These are phyloP conservation scores for Candida oleophila DNA, from an alignment of 805 yeast genomes.

Conservation along the genomic window DNA sequence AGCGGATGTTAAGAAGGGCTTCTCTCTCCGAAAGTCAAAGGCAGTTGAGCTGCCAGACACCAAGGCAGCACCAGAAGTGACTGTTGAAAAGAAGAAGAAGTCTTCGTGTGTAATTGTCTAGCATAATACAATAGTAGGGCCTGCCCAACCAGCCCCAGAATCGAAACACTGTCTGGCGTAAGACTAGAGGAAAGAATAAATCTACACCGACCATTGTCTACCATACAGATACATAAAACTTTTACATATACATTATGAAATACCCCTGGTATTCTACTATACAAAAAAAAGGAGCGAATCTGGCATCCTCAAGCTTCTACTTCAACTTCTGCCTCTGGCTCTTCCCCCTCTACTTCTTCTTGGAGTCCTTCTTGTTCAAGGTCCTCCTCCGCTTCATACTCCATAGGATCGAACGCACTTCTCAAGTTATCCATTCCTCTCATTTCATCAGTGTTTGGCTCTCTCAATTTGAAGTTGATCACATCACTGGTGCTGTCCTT, in stretches of 20 bases:
- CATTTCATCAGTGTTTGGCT: constrained; percentile 69
- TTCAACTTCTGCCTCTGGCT: constrained; percentile 9
- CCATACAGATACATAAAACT: background rate
- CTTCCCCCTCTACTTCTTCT: constrained; percentile 14
- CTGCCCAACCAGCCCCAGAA: too few relatives aligned
- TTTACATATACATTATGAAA: too few relatives aligned
- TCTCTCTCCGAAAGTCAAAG: background rate
- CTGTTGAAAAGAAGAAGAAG: background rate
- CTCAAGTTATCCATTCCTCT: constrained; percentile 65
- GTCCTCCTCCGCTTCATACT: constrained; percentile 60
- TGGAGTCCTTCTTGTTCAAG: constrained; percentile 30
- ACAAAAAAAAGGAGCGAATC: background rate
- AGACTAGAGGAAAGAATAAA: too few relatives aligned
- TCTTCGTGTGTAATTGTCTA: background rate
- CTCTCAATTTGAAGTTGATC: constrained; percentile 62
- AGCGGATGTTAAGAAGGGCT: too few relatives aligned
- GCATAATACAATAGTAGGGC: too few relatives aligned
- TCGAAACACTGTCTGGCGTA: too few relatives aligned
- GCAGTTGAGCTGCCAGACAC: background rate
- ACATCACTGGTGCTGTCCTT: constrained; percentile 59
- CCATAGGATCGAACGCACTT: constrained; percentile 75
- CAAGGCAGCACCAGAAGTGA: background rate
- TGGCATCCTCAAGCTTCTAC: constrained; percentile 3
- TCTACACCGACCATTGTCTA: background rate
- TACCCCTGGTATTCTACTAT: background rate